Evolutionary conservation across 2,329 filamentous ascomycete genomes (phyloP), one percentile per base, ranked within the genome.

Genomic region (Exserohilum rostratum): DNA sequence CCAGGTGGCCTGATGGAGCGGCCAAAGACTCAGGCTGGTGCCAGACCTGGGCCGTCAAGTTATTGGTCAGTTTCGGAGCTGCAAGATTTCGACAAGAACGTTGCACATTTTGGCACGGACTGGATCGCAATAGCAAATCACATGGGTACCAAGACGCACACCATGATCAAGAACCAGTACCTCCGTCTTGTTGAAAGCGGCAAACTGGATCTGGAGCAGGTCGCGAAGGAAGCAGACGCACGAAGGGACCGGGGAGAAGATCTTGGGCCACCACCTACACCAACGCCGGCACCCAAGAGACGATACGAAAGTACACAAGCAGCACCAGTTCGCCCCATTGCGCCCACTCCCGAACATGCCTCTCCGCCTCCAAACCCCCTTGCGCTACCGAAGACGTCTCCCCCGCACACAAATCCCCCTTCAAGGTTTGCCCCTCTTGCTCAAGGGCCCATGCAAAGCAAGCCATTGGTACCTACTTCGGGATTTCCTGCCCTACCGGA

Each of bases 1-100:
- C 45, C 62, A 33, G 51, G 70, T 57, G 52, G 61, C 17, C 70
- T 77, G 34, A 70, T 73, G 33, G 74, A 74, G 37, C 70, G 74
- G 48, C 71, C 70, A 31, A 73, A 66, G 44, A 43, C 60, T 38
- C 65, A 69, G 43, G 55, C 69, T 7, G 63, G 58, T 12, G 76
- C 76, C 31, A 83, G 86, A 62, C 80, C 80, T 18, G 86, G 87
- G 61, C 85, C 88, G 12, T 91, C 89, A 1, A 93, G 90, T 73
- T 95, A 95, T 73, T 95, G 90, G 90, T 93, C 90, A 66, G 90
- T 93, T 18, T 89, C 88, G 1, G 90, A 95, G 76, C 83, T 88
- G 50, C 88, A 83, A 42, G 90, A 93, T 67, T 95, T 95, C 73
- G 87, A 88, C 31, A 83, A 82, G 51, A 81, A 91, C 53, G 80